A percentile compares a stretch with the other conserved stretches of the same genome.
Conservation (phyloP, 805 yeast species). For the Priceomyces carsonii region DNA sequence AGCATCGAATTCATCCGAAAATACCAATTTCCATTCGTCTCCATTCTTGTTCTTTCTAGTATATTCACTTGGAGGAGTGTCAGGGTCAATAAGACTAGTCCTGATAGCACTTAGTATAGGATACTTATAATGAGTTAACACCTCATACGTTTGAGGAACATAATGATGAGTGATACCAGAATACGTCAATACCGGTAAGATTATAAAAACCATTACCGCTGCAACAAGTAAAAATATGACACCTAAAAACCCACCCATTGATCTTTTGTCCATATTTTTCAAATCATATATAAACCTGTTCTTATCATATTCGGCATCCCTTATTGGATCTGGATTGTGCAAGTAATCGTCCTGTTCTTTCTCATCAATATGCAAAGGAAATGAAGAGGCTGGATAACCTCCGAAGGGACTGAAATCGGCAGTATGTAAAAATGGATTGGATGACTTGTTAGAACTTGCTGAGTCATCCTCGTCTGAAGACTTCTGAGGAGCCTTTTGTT, state of each 20-base stretch:
- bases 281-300: conserved; percentile 65
- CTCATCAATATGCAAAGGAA: conserved; percentile 89
- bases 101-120: conserved; percentile 60
- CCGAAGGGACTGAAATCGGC: conserved; percentile 87
- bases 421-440: conserved; percentile 44
- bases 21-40: conserved; percentile 70
- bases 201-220: conserved; percentile 65
- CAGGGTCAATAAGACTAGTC: conserved; percentile 62
- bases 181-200: conserved; percentile 82
- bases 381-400: conserved; percentile 91
- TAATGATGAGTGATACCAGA: conserved; percentile 56
- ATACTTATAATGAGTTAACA: conserved; percentile 56
- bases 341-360: conserved; percentile 93
- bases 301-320: conserved; percentile 82
- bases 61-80: conserved; percentile 58
- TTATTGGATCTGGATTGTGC: conserved; percentile 95
- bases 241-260: conserved; percentile 63
- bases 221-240: conserved; percentile 59
- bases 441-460: conserved; percentile 19
- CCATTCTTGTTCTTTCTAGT: conserved; percentile 61
- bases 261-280: conserved; percentile 63
- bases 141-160: conserved; percentile 36
- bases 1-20: conserved; percentile 87
- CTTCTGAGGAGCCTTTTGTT: conserved; percentile 6
- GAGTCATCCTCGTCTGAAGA: conserved; percentile 17